Evolutionary conservation across 2,329 filamentous ascomycete species (phyloP).

Genomic region (Teratosphaeria pseudoeucalypti): DNA sequence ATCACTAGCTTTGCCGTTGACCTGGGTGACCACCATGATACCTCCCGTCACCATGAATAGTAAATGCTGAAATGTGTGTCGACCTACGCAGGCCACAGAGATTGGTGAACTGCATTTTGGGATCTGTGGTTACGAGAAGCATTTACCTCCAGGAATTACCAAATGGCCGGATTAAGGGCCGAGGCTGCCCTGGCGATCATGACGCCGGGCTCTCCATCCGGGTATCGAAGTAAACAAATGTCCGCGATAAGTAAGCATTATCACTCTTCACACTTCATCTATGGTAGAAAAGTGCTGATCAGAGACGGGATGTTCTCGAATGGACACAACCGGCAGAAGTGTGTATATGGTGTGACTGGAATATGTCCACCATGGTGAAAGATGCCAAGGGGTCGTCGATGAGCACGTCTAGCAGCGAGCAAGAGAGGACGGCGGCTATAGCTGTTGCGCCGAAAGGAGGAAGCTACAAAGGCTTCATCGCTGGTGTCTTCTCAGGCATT

Average conservation of each 20-base stretch:
- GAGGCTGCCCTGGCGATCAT: not conserved
- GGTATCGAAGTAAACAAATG: not conserved
- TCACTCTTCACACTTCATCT: not conserved
- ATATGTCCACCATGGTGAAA: conserved; percentile 13
- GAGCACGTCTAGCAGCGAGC: conserved; percentile 6
- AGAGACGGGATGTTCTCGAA: not conserved
- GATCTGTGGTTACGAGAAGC: not conserved
- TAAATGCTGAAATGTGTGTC: not conserved
- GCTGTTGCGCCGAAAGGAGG: conserved; percentile 16
- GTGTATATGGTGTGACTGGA: not conserved
- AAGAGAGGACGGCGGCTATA: conserved; percentile 9
- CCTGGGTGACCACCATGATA: not conserved
- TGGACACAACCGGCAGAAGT: not conserved
- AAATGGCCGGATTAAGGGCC: not conserved
- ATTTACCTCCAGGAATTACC: not conserved
- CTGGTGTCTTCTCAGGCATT: conserved; percentile 89
- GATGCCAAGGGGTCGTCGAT: conserved; percentile 8
- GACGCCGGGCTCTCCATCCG: not conserved
- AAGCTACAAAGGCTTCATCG: conserved; percentile 93
- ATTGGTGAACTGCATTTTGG: not conserved
- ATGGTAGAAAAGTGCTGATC: conserved; percentile 8
- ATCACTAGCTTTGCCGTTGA: not conserved
- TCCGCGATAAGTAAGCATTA: not conserved
- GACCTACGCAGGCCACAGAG: not conserved
- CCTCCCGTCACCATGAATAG: not conserved